Percentiles rank a stretch among this genome's conserved stretches.
These are phyloP conservation scores for Malassezia yamatoensis DNA, from an alignment of 1,284 basidiomycete genomes.

Conservation along the genomic window DNA sequence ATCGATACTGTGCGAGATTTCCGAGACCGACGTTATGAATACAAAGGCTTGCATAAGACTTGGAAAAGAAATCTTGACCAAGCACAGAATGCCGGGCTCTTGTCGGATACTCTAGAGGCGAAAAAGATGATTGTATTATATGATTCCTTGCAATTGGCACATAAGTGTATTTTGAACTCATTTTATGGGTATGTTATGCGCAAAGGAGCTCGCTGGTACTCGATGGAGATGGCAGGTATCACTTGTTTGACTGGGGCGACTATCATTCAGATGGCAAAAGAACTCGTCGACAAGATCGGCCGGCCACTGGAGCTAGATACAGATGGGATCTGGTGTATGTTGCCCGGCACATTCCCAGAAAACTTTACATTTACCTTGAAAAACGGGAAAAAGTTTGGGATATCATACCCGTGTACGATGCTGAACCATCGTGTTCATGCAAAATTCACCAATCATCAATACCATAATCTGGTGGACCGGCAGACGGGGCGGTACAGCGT, in stretches of 20 bases:
- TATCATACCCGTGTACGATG: conserved; percentile 99
- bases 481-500: conserved; percentile 64
- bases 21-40: conserved; percentile 95
- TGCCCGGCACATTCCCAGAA: conserved; percentile 93
- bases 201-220: conserved; percentile 98
- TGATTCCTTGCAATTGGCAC: conserved; percentile 96
- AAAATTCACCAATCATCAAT: conserved; percentile 93
- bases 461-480: conserved; percentile 71
- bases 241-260: conserved; percentile 97
- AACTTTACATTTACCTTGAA: conserved; percentile 89
- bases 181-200: conserved; percentile 99
- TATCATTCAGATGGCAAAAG: conserved; percentile 99
- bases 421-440: conserved; percentile 95
- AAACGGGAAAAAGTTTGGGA: conserved; percentile 73
- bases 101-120: conserved; percentile 66
- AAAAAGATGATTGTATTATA: conserved; percentile 99
- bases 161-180: conserved; percentile 99
- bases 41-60: conserved; percentile 95
- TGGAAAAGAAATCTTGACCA: conserved; percentile 98
- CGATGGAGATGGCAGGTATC: conserved; percentile 99
- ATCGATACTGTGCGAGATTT: conserved; percentile 96
- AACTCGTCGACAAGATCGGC: conserved; percentile 86
- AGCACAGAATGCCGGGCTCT: conserved; percentile 60
- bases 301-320: conserved; percentile 95
- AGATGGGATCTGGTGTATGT: conserved; percentile 99